Base-by-base conservation (phyloP, 371 early-diverging fungal species). In the Coemansia sp. region DNA sequence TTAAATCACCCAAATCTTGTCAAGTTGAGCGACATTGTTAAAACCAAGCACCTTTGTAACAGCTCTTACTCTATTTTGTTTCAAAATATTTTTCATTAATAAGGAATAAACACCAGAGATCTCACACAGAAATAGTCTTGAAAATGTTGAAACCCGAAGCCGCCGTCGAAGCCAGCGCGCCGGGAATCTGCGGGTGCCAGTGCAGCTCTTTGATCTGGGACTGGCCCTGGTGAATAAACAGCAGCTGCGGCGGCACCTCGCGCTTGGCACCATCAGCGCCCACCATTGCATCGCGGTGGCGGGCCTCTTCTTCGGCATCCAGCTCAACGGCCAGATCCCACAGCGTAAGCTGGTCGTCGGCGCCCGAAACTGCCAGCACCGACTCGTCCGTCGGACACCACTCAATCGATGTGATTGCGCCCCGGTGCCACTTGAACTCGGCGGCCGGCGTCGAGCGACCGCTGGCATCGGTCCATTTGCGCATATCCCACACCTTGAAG, bases 311-410 rank as follows among this genome's bases (percentile, higher is more conserved):
- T 80, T 96, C 96, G 4, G 89, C 83, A 77, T 95, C 97, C 39
- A 88, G 86, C 79, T 98, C 98, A 11, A 97, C 91, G 4, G 95
- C 91, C 43, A 96, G 82, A 80, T 98, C 98, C 98, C 98, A 98
- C 32, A 97, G 69, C n/a, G 97, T 93, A 39, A 95, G 73, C 82
- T 96, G 97, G 69, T 98, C 91, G 76, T 98, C 98, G 10, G 92
- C 95, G 10, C 96, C 95, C 6, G 93, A 80, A 9, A 93, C 96
- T n/a, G 89, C 94, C 51, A 96, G 74, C 14, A 94, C 87, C 11
- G 96, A 95, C 63, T 90, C 90, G 69, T 98, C 98, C 3, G 83
- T 85, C 6, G 96, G 95, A 66, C 93, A 90, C 98, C 98, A 98
- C 80, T 98, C 97, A 64, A 98, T 92, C 9, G 95, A 94, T 4